Percentiles rank a stretch among this genome's conserved stretches.
phyloP scores from a whole-genome alignment of 2,329 filamentous ascomycete species.

The Colletotrichum camelliae region DNA sequence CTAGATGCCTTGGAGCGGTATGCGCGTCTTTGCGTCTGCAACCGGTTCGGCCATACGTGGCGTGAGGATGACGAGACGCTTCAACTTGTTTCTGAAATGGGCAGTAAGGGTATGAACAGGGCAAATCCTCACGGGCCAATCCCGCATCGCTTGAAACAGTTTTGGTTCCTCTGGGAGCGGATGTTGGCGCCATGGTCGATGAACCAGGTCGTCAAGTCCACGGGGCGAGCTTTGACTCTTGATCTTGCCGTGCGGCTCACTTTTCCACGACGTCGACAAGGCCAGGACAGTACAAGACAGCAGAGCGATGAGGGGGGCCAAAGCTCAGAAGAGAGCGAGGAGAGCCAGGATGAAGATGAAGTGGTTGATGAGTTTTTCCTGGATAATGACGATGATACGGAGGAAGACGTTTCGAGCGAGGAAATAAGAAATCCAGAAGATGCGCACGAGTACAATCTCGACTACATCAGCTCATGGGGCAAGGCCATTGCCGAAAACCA shows the following conservation, averaged over 20 bases:
- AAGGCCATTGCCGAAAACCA: not conserved
- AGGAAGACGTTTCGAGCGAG: not conserved
- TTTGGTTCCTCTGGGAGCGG: not conserved
- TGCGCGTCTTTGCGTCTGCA: not conserved
- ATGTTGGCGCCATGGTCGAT: conserved; percentile 1
- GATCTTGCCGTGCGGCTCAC: not conserved
- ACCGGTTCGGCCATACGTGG: not conserved
- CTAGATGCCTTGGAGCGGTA: not conserved
- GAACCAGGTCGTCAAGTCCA: not conserved
- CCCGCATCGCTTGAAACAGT: not conserved
- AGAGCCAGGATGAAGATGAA: not conserved
- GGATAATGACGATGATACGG: not conserved
- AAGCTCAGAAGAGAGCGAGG: not conserved
- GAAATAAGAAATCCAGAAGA: not conserved
- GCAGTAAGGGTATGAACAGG: not conserved
- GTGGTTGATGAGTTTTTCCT: not conserved
- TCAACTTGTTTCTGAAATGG: not conserved
- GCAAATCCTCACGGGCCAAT: conserved; percentile 1
- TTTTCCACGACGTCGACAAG: not conserved
- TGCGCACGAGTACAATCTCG: not conserved
- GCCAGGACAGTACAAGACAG: not conserved
- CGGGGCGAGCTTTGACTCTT: not conserved
- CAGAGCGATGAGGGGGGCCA: not conserved
- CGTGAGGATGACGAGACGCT: not conserved
- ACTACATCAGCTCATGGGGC: not conserved